Base-by-base conservation (phyloP, 208 protist genomes). In the Leishmania tropica region DNA sequence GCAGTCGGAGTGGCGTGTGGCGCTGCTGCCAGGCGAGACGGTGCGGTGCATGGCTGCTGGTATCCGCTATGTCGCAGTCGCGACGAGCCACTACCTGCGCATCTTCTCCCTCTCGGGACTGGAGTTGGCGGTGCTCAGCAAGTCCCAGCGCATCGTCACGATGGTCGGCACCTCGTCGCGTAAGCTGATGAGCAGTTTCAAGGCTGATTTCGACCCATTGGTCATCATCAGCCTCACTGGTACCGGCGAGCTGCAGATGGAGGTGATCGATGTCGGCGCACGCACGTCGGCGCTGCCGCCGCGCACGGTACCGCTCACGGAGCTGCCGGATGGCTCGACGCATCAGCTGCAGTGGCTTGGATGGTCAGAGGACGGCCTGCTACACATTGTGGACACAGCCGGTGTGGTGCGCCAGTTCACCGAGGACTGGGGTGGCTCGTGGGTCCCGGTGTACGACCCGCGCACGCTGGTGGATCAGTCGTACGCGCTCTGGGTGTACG, bases 341-440 rank as follows among this genome's bases (percentile, higher is more conserved):
- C 94, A 95, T 72, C 92, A 96, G 78, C 83, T 97, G 76, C 92
- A 96, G 86, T 97, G 94, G 94, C 79, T 96, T 40, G 94, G 94
- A 19, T 97, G 92, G 92, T 96, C 93, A 0, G 93, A 97, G 78
- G 94, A 97, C 70, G 94, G 94, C 21, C 89, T 94, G 45, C 91
- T 97, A 77, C 93, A 96, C 86, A 79, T 88, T 40, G 90, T 81
- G 35, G 94, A 97, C 81, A 96, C 92, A 17, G 94, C 94, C 3
- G 94, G 94, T 19, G 93, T 97, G 64, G 87, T 97, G 85, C 92
- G 91, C 60, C 87, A 96, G 85, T 92, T 89, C 84, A 96, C 92
- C 51, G 85, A 92, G 70, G 85, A 81, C 76, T 97, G 93, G 93
- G 93, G 93, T 64, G 94, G 94, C 15, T 75, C 87, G 58, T 97